phyloP scores from a whole-genome alignment of 371 early-diverging fungal species.

The Mortierella sp. region DNA sequence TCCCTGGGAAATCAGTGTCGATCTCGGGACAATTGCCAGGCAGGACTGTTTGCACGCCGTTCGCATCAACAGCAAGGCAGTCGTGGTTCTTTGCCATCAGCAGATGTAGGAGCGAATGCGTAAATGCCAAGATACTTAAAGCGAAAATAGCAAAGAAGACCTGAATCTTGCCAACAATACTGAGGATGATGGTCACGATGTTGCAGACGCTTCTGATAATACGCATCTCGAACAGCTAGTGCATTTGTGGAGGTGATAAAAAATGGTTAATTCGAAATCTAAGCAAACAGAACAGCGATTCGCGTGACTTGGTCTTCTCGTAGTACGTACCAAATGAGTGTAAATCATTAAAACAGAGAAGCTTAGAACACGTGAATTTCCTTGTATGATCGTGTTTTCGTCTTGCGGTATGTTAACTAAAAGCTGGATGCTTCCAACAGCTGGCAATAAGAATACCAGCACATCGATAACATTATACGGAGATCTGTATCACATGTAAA shows the following conservation, averaged over 20 bases:
- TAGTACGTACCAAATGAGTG: constrained; percentile 22
- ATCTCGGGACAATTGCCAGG: not conserved
- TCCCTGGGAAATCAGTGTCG: not conserved
- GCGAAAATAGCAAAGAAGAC: constrained; percentile 43
- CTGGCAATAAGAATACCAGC: constrained; percentile 11
- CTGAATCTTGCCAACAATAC: constrained; percentile 23
- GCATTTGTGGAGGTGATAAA: not conserved
- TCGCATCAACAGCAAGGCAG: not conserved
- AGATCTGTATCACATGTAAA: constrained; percentile 1
- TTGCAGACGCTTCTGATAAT: constrained; percentile 30
- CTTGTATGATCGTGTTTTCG: not conserved
- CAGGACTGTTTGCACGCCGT: not conserved
- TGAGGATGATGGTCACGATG: constrained; percentile 31
- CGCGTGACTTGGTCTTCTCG: not conserved
- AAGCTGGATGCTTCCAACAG: constrained; percentile 5
- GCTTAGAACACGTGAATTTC: constrained; percentile 9
- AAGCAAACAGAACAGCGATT: not conserved
- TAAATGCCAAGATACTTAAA: constrained; percentile 22
- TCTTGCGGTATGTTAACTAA: constrained; percentile 2
- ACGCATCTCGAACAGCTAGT: constrained; percentile 40
- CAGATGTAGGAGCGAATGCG: constrained; percentile 26
- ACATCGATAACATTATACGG: constrained; percentile 23
- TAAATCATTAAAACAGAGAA: constrained; percentile 23
- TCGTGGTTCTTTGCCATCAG: constrained; percentile 13
- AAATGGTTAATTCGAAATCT: no score